Base-by-base conservation (phyloP, 1,284 basidiomycete species). In the Sporisorium reilianum region DNA sequence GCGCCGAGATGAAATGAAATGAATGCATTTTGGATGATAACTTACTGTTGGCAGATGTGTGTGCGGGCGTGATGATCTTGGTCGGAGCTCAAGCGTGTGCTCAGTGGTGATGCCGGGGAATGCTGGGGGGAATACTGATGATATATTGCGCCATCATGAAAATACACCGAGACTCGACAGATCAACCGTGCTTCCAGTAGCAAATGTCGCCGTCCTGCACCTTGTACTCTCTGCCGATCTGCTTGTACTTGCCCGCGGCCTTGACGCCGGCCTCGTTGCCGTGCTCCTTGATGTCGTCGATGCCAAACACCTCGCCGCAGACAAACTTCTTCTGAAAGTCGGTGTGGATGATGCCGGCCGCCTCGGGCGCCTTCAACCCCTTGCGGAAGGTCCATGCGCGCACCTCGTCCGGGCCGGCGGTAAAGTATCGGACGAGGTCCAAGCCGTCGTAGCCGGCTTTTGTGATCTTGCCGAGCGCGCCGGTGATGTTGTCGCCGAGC, bases 301-400 rank as follows among this genome's bases (percentile, higher is more conserved):
- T 97, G 5, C 90, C 84, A 93, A 98, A 97, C 85, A 99, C 97
- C 87, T 99, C 96, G 86, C 96, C 97, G 81, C 96, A 99, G n/a
- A 99, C 93, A 81, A 99, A 98, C 87, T 97, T 97, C 86, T 96
- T 93, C 87, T 98, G 93, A 64, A 96, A 96, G 86, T 96, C 94
- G 46, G 93, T 69, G 60, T 99, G 96, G 84, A 99, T 99, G 80
- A 99, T 95, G 86, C 97, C 97, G 38, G 97, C 97, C 2, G 97
- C 97, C 83, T 95, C 92, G 18, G 96, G 97, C 1, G 97, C 97
- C 85, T 95, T 97, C 46, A 92, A 93, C 28, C 94, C 95, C 73
- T 90, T 90, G 62, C 95, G 89, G 84, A 99, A 95, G 1, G 95
- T 98, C 97, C 97, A 99, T 9, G 96, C 77, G 64, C 97, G 91